Conservation (phyloP, 306 rosid species). For the Vachellia collinsii region DNA sequence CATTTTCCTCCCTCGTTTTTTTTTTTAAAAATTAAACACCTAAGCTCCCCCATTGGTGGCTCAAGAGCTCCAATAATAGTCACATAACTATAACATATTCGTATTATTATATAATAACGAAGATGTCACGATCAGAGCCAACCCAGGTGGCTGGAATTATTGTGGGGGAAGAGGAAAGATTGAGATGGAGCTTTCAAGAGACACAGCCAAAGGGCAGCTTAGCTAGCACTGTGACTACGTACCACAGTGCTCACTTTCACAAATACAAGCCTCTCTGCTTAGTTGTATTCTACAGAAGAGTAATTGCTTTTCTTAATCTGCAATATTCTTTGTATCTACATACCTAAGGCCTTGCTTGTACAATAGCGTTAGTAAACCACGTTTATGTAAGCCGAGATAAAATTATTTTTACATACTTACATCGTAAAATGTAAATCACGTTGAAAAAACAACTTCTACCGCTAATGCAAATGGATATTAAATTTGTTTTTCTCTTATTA, state of each 20-base stretch:
- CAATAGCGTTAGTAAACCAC: no score
- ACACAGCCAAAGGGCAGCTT: slow-evolving; percentile 24
- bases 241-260: neutral
- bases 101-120: neutral
- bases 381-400: no score
- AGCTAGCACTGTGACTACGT: slow-evolving; percentile 31
- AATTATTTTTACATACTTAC: no score
- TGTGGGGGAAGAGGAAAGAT: slow-evolving; percentile 39
- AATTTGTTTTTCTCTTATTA: no score
- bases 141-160: slow-evolving; percentile 58
- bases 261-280: neutral
- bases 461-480: no score
- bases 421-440: no score
- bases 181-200: slow-evolving; percentile 56
- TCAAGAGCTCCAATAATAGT: slow-evolving; percentile 28
- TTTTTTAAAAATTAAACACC: no score
- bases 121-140: slow-evolving; percentile 52
- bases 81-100: neutral
- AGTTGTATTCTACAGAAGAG: neutral
- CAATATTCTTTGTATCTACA: no score
- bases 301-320: neutral
- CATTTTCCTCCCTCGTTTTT: neutral
- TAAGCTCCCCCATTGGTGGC: slow-evolving; percentile 25
- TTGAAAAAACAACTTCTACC: no score
- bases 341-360: no score